Base-by-base conservation (phyloP, 192 early-diverging fungal genomes). In the Chytriomyces confervae region DNA sequence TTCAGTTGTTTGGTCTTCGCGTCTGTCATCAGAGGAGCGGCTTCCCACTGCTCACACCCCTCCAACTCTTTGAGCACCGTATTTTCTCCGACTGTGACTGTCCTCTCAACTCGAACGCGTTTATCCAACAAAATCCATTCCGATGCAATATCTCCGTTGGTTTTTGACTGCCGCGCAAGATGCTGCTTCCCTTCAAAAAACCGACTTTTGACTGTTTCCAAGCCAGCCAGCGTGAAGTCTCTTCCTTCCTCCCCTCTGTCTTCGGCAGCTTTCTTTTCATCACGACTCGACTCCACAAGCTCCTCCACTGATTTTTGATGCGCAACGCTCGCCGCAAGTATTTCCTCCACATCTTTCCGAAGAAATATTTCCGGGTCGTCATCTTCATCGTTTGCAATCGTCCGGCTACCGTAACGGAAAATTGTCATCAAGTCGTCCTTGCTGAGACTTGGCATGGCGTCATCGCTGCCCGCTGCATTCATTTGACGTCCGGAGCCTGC, bases 11-110 rank as follows among this genome's bases (percentile, higher is more conserved):
- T 67, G 9, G 66, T 67, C 2, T 67, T 16, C 66, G 66, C 66
- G 10, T 11, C 16, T 13, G 61, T 76, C 48, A 84, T 63, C 18
- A 77, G 69, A 9, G 70, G 48, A 9, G 71, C 45, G 2, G 83
- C 83, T 66, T 84, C 83, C 83, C 83, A 84, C 49, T 76, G 61
- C 23, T 73, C 83, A 53, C 69, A 80, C 50, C 76, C 83, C 36
- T 81, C 72, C 43, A 80, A 77, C 60, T 81, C 79, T 51, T 72
- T 76, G 44, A 84, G 50, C 11, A 84, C 79, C 72, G 51, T 62
- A 63, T 84, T 77, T 18, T 70, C 72, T 20, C 66, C 84, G 60
- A 85, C 78, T 61, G 48, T 50, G 10, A 82, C 81, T 13, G 75
- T 75, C 43, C 84, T 72, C 47, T 82, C 75, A 16, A 72, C 44